Conservation (phyloP, 148 eudicot species). For the Pouteria glomerata region DNA sequence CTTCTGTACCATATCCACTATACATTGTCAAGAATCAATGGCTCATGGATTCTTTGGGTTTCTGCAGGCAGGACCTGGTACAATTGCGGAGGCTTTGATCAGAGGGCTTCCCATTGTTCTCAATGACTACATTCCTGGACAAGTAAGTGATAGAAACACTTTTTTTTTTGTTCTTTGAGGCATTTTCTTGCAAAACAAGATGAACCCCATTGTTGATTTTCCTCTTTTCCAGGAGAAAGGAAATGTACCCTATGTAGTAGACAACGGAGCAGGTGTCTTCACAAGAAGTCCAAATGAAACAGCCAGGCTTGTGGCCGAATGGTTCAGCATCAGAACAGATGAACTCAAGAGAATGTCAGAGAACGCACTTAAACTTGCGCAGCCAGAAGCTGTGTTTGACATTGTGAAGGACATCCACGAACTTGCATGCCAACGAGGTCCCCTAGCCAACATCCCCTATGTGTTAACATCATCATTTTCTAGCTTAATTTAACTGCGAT, state of each 20-base stretch:
- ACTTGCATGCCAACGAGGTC: conserved; percentile 71
- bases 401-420: conserved; percentile 91
- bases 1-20: too few species aligned
- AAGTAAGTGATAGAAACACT: conserved; percentile 43
- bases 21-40: background rate
- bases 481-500: conserved; percentile 44
- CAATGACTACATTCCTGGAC: conserved; percentile 96
- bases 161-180: background rate
- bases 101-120: conserved; percentile 96
- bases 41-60: background rate
- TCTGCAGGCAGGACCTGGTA: conserved; percentile 94
- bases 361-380: conserved; percentile 76
- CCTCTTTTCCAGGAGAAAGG: conserved; percentile 68
- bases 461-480: conserved; percentile 79
- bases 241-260: conserved; percentile 89
- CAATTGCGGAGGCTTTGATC: conserved; percentile 96
- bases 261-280: conserved; percentile 93
- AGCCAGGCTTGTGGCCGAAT: conserved; percentile 70
- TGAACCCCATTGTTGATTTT: background rate
- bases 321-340: conserved; percentile 76
- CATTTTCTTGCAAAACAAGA: background rate
- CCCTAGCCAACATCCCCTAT: conserved; percentile 68
- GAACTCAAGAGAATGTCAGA: conserved; percentile 77
- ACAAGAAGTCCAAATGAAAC: conserved; percentile 82
- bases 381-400: conserved; percentile 92